A percentile compares a stretch with the other conserved stretches of the same genome.
Evolutionary conservation across 148 eudicot genomes (phyloP).

Genomic region (Rhododendron ferrugineum): DNA sequence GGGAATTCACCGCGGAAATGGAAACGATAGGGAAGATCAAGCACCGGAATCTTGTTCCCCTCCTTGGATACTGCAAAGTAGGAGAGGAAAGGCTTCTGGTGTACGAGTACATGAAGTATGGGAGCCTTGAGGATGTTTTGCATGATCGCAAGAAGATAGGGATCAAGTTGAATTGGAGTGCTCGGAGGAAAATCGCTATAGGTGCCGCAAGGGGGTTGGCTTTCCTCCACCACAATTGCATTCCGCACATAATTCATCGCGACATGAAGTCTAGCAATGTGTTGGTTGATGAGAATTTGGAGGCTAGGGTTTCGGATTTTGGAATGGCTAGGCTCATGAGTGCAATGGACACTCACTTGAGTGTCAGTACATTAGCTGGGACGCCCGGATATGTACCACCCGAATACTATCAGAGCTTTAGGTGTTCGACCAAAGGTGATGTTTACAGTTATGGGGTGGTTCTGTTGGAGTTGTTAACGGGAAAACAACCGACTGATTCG

Average conservation of each 20-base stretch:
- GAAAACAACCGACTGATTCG: slow-evolving; percentile 73
- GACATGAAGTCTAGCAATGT: slow-evolving; percentile 97
- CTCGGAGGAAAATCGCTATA: slow-evolving; percentile 72
- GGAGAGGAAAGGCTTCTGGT: slow-evolving; percentile 86
- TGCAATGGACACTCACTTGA: slow-evolving; percentile 86
- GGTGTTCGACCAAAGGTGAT: slow-evolving; percentile 78
- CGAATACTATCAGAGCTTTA: slow-evolving; percentile 69
- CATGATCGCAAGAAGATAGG: slow-evolving; percentile 55
- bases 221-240: slow-evolving; percentile 82
- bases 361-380: slow-evolving; percentile 86
- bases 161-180: slow-evolving; percentile 64
- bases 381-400: slow-evolving; percentile 94
- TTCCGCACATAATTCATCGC: slow-evolving; percentile 80
- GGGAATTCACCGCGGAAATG: slow-evolving; percentile 91
- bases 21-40: slow-evolving; percentile 90
- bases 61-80: slow-evolving; percentile 85
- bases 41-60: slow-evolving; percentile 79
- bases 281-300: slow-evolving; percentile 63
- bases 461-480: slow-evolving; percentile 72
- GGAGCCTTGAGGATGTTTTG: slow-evolving; percentile 79
- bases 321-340: slow-evolving; percentile 94
- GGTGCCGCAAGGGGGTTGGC: slow-evolving; percentile 88
- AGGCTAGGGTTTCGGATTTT: slow-evolving; percentile 85
- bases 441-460: slow-evolving; percentile 93
- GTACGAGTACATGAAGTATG: slow-evolving; percentile 89